Evolutionary conservation across 331 rosid genomes (phyloP), one percentile per base, ranked within the genome.

Genomic region (Quercus phellos): DNA sequence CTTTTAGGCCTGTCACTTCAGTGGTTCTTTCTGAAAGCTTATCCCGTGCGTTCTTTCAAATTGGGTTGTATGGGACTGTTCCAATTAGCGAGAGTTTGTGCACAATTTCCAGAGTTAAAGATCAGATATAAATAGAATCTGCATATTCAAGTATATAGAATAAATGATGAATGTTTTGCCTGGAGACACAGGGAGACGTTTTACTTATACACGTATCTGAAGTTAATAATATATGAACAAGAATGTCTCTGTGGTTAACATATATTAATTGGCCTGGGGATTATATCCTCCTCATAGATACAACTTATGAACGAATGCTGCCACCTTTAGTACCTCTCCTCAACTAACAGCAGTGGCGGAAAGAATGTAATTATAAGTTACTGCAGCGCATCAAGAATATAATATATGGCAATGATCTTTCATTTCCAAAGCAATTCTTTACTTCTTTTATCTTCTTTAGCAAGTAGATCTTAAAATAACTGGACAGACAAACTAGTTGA

Each of bases 401-500:
- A 38, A 8, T 38, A 8, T 38, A 0, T 1, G 9, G 68, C n/a
- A 60, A 60, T 63, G 13, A 29, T 29, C 13, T 29, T 63, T 26
- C 19, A 10, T 3, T n/a, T 66, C 13, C n/a, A 5, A 8, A 17
- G 27, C 51, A 8, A 13, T 32, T 66, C 8, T 4, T 38, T 38
- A 7, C 46, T 38, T 38, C 46, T 38, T 38, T 38, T 38, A 22
- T 46, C 35, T 32, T 66, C 27, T 34, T 66, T 4, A 4, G 35
- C 27, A 10, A 73, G 78, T 34, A 69, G 82, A 46, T 54, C 78
- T 94, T 74, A 92, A 84, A 94, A 94, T 84, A 94, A 78, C 88
- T 94, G 99, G 80, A 90, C 85, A 85, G 85, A 92, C 81, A 94
- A 74, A 79, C 96, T 90, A 3, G 99, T 94, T 60, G 99, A 94